Conservation (phyloP, 352 stramenopile genomes). For the Thalassiosira sp. region DNA sequence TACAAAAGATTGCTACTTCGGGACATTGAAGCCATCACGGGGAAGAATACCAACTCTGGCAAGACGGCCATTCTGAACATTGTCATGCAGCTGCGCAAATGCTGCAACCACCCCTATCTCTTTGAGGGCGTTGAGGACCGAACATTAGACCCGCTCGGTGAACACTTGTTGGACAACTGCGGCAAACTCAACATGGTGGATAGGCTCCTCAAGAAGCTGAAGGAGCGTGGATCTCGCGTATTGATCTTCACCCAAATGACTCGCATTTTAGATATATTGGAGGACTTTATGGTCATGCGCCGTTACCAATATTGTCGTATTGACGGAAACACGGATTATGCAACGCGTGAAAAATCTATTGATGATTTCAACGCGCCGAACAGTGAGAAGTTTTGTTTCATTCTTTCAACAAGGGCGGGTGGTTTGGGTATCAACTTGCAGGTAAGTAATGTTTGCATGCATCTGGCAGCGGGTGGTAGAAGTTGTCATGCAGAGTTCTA, state of each 20-base stretch:
- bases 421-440: constrained; percentile 96
- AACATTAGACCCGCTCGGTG: constrained; percentile 91
- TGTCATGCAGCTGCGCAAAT: constrained; percentile 99
- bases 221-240: constrained; percentile 94
- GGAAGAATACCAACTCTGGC: constrained; percentile 66
- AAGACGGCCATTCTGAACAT: constrained; percentile 95
- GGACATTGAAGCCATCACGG: constrained; percentile 88
- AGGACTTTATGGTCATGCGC: constrained; percentile 91
- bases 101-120: constrained; percentile 99
- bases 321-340: constrained; percentile 93
- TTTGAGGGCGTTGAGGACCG: constrained; percentile 97
- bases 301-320: constrained; percentile 95
- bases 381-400: constrained; percentile 96
- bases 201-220: constrained; percentile 96
- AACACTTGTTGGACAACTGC: constrained; percentile 97
- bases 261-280: constrained; percentile 95
- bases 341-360: constrained; percentile 92
- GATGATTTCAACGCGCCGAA: constrained; percentile 91
- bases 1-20: constrained; percentile 95
- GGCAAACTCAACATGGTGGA: constrained; percentile 98
- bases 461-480: no score
- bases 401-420: constrained; percentile 96
- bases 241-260: constrained; percentile 99
- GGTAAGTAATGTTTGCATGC: no score
- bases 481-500: constrained; percentile 1